Percentiles rank a stretch among this genome's conserved stretches.
Evolutionary conservation across 371 early-diverging fungal genomes (phyloP).

Genomic region (Vairimorpha ceranae): DNA sequence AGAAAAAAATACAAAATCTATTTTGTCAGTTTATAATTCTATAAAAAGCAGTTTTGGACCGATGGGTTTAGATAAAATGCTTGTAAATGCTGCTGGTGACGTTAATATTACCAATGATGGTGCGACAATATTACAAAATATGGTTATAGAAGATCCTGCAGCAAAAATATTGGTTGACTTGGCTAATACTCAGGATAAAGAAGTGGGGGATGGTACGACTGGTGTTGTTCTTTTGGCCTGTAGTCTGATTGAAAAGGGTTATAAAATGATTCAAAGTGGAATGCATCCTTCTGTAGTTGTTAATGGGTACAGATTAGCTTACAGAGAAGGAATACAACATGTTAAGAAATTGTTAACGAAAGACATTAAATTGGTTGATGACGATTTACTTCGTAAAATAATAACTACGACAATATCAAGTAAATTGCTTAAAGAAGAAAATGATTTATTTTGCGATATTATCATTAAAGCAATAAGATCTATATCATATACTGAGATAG

Average conservation of each 20-base stretch:
- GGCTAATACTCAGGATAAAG: slow-evolving; percentile 95
- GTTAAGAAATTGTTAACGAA: slow-evolving; percentile 80
- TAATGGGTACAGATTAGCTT: slow-evolving; percentile 88
- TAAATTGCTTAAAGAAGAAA: slow-evolving; percentile 84
- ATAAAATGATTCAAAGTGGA: slow-evolving; percentile 87
- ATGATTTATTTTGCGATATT: slow-evolving; percentile 85
- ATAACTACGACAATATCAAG: slow-evolving; percentile 94
- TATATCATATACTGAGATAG: slow-evolving; percentile 74
- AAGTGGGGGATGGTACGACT: slow-evolving; percentile 99
- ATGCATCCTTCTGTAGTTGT: slow-evolving; percentile 96
- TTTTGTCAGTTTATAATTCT: slow-evolving; percentile 67
- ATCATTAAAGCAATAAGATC: slow-evolving; percentile 85
- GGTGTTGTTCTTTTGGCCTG: slow-evolving; percentile 97
- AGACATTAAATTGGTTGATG: slow-evolving; percentile 34
- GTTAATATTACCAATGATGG: slow-evolving; percentile 99
- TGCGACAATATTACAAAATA: slow-evolving; percentile 88
- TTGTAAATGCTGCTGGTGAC: slow-evolving; percentile 96
- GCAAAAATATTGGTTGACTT: slow-evolving; percentile 90
- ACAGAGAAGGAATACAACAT: slow-evolving; percentile 92
- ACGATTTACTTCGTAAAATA: slow-evolving; percentile 68
- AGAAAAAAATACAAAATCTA: slow-evolving; percentile 40
- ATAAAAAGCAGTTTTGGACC: slow-evolving; percentile 96
- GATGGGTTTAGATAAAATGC: slow-evolving; percentile 99
- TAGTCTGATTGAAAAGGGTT: slow-evolving; percentile 86
- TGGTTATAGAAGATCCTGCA: slow-evolving; percentile 94